Evolutionary conservation across 2,329 filamentous ascomycete species (phyloP).

Genomic region (Lecanicillium sp.): DNA sequence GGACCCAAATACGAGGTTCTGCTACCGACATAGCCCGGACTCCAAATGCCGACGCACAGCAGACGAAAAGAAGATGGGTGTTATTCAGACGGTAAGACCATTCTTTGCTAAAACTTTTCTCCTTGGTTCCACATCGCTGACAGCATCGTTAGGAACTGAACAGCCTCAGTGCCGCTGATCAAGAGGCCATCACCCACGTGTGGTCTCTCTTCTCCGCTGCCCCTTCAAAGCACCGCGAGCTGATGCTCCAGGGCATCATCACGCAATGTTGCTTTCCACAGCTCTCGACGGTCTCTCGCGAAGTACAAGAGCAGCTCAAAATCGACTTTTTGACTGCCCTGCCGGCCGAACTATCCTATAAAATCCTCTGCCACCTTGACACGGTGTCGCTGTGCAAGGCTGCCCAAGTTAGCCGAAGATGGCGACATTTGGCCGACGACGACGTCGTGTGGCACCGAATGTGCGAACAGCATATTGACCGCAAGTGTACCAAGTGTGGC

Average conservation of each 20-base stretch:
- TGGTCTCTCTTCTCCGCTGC: constrained; percentile 98
- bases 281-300: constrained; percentile 82
- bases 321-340: constrained; percentile 92
- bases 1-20: constrained; percentile 78
- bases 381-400: constrained; percentile 93
- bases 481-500: constrained; percentile 90
- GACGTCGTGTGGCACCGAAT: constrained; percentile 96
- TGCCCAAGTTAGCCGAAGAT: constrained; percentile 82
- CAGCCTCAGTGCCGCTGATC: constrained; percentile 71
- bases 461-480: constrained; percentile 94
- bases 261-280: constrained; percentile 97
- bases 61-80: constrained; percentile 93
- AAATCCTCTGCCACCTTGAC: constrained; percentile 87
- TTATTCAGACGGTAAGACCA: constrained; percentile 66
- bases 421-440: constrained; percentile 87
- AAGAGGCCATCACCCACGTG: constrained; percentile 92
- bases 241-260: constrained; percentile 95
- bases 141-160: constrained; percentile 59
- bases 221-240: constrained; percentile 82
- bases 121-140: constrained; percentile 4
- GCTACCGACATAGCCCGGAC: constrained; percentile 90
- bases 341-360: constrained; percentile 84
- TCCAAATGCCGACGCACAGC: constrained; percentile 87
- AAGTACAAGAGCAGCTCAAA: constrained; percentile 88
- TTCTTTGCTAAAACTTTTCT: neutral